Evolutionary conservation across 805 yeast genomes (phyloP), one percentile per base, ranked within the genome.

Genomic region (Suhomyces sp.): DNA sequence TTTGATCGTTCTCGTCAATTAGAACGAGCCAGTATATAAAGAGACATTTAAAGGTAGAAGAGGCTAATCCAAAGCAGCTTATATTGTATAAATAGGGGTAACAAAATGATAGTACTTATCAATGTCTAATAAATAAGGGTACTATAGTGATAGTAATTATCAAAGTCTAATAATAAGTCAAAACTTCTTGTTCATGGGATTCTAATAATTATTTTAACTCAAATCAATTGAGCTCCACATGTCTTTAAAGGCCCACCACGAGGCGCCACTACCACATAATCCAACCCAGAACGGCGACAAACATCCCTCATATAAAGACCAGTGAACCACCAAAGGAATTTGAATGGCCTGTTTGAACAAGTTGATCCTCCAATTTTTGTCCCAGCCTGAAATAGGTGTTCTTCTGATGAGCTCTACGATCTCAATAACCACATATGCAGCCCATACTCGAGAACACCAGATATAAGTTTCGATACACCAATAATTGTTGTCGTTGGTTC

Each of bases 1-100:
- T 93, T 86, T 65, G 93, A 87, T 57, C 78, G 96, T 60, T 83
- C 89, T 24, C 73, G 86, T 56, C 83, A 83, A 56, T 69, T 83
- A 53, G 85, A 80, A 49, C 62, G 63, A 48, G 40, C 31, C 29
- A 22, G 33, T 29, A 15, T 17, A 9, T 13, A 48, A 19, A 25
- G 10, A 9, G 10, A 29, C 15, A n/a, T 1, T 4, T 13, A 7
- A 13, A 3, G n/a, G 35, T 29, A 29, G 9, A 29, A 6, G 9
- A 31, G 17, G 6, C 5, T 31, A 6, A n/a, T 6, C 13, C n/a
- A 39, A 20, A 39, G 31, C 31, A 22, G 20, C 37, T n/a, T 41
- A 9, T 20, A 41, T 41, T 41, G 21, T 21, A n/a, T 41, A 17
- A 22, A 22, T 41, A n/a, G 22, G 15, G 10, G n/a, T 8, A n/a